These are phyloP conservation scores for Phyllostachys edulis DNA, from an alignment of 176 grass and related monocot genomes.

Conservation along the genomic window DNA sequence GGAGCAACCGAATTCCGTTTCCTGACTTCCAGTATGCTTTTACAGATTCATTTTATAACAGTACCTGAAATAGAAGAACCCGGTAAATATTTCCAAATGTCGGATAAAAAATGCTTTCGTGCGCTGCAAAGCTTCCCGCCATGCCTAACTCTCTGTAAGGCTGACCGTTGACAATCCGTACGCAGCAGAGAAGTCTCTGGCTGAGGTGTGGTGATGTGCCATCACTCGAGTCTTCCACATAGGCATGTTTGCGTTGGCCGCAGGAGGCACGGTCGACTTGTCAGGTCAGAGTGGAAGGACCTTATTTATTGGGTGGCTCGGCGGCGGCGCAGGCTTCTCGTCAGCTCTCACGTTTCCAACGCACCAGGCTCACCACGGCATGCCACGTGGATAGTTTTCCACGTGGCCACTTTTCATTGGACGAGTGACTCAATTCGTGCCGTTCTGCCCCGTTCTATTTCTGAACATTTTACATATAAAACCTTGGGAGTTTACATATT, in stretches of 20 bases:
- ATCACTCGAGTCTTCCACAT: not conserved
- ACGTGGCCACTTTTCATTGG: conserved; percentile 58
- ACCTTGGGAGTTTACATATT: not conserved
- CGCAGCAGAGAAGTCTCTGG: no score
- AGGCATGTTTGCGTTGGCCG: not conserved
- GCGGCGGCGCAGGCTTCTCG: no score
- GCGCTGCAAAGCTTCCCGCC: not conserved
- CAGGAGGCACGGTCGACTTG: not conserved
- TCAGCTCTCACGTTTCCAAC: conserved; percentile 45
- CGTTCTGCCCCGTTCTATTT: conserved; percentile 7
- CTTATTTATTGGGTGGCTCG: not conserved
- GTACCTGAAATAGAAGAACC: not conserved
- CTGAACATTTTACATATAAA: not conserved
- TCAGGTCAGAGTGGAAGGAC: not conserved
- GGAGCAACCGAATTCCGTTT: not conserved
- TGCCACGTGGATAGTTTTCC: conserved; percentile 51
- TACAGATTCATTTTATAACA: not conserved
- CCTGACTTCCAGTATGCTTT: not conserved
- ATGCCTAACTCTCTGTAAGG: not conserved
- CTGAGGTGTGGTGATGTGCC: no score
- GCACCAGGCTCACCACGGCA: conserved; percentile 40
- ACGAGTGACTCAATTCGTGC: conserved; percentile 14
- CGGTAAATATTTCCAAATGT: not conserved
- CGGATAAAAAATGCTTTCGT: not conserved
- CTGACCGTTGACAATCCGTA: conserved; percentile 17